Evolutionary conservation across 2,329 filamentous ascomycete species (phyloP).

Genomic region (Penicillium sclerotiorum): DNA sequence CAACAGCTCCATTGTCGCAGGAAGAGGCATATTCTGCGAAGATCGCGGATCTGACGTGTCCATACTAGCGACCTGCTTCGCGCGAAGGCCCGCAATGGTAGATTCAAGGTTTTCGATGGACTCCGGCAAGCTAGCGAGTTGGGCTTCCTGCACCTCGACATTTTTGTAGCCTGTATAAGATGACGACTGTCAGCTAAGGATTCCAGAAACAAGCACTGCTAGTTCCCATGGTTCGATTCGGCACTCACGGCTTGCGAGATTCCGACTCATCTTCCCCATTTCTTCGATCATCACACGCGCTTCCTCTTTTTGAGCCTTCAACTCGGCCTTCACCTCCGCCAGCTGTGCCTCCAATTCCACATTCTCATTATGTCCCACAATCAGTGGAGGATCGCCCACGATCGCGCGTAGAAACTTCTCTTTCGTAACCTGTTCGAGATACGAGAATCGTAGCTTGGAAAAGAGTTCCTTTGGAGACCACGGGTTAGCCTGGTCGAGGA

Average conservation of each 20-base stretch:
- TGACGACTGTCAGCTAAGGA: no score
- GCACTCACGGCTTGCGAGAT: constrained; percentile 60
- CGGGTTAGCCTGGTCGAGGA: constrained; percentile 3
- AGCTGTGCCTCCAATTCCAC: constrained; percentile 72
- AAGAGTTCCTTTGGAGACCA: constrained; percentile 70
- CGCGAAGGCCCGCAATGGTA: constrained; percentile 52
- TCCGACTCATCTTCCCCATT: constrained; percentile 69
- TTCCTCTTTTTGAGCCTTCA: constrained; percentile 79
- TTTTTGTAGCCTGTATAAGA: constrained; percentile 54
- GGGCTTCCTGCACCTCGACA: constrained; percentile 55
- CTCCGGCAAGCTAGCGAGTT: constrained; percentile 54
- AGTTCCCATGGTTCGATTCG: no score
- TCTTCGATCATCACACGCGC: constrained; percentile 73
- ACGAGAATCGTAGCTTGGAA: constrained; percentile 93
- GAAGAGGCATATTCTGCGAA: constrained; percentile 43
- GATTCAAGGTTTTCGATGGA: constrained; percentile 56
- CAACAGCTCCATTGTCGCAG: constrained; percentile 44
- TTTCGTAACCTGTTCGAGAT: constrained; percentile 97
- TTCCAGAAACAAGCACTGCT: no score
- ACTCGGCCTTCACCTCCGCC: constrained; percentile 68
- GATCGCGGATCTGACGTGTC: constrained; percentile 50
- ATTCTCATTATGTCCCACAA: constrained; percentile 83
- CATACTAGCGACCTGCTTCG: constrained; percentile 66
- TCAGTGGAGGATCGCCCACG: constrained; percentile 83
- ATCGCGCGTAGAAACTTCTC: constrained; percentile 95